Conservation (phyloP, 1,139 yeast genomes). For the Kodamaea ohmeri region DNA sequence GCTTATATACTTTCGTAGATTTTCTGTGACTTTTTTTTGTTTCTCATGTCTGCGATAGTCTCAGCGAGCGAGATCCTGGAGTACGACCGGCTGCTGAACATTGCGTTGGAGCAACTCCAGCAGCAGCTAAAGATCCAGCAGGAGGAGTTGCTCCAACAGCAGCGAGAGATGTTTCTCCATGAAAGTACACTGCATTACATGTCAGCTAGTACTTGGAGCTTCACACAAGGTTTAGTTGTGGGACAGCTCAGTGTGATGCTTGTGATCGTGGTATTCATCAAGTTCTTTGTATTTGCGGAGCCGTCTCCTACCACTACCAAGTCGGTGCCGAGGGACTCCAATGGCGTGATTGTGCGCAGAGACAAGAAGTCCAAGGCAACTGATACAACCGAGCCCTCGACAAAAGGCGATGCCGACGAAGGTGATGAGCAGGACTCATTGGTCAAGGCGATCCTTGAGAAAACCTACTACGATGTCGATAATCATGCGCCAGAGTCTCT, state of each 20-base stretch:
- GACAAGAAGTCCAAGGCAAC: constrained; percentile 21
- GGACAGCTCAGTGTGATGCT: constrained; percentile 86
- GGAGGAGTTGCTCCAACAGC: constrained; percentile 32
- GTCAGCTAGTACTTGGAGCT: constrained; percentile 50
- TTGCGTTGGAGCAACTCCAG: constrained; percentile 18
- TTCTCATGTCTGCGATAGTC: background rate
- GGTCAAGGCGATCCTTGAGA: constrained; percentile 60
- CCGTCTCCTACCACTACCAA: constrained; percentile 38
- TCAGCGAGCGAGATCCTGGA: constrained; percentile 2
- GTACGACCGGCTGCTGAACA: background rate
- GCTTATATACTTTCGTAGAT: too few species aligned
- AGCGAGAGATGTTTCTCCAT: constrained; percentile 24
- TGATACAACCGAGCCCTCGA: background rate
- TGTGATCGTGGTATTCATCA: constrained; percentile 70
- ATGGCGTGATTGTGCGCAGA: constrained; percentile 37
- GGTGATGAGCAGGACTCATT: constrained; percentile 8
- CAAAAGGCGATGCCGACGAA: background rate
- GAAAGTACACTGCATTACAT: constrained; percentile 13
- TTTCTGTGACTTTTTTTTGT: too few species aligned
- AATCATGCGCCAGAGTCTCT: constrained; percentile 85
- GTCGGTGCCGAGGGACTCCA: constrained; percentile 26
- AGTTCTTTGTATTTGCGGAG: constrained; percentile 88
- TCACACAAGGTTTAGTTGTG: constrained; percentile 70
- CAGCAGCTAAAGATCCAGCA: constrained; percentile 33
- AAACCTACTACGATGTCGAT: constrained; percentile 87